Conservation (phyloP, 2,329 filamentous ascomycete species). For the Sporothrix variecibatus region DNA sequence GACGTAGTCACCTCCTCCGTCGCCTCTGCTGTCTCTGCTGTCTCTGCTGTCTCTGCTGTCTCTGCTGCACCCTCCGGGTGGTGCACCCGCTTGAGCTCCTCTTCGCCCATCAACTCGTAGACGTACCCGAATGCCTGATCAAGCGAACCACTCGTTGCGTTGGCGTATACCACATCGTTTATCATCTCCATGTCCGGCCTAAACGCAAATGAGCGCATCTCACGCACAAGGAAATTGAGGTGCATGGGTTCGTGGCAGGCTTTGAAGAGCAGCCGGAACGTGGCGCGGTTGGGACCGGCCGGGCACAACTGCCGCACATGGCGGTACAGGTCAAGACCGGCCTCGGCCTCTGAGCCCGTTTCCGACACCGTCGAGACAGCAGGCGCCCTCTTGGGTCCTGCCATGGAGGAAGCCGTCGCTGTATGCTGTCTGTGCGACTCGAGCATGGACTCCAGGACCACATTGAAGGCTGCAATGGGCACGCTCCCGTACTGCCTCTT, state of each 20-base stretch:
- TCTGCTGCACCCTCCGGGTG: too few species aligned
- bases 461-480: constrained; percentile 45
- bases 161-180: constrained; percentile 40
- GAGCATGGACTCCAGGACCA: constrained; percentile 44
- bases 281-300: constrained; percentile 40
- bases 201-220: constrained; percentile 43
- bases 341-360: constrained; percentile 10
- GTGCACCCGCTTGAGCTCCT: not conserved
- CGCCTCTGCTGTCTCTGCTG: not conserved
- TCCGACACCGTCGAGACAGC: not conserved
- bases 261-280: constrained; percentile 42
- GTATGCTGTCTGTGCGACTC: not conserved
- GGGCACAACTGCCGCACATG: constrained; percentile 41
- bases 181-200: constrained; percentile 36
- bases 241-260: constrained; percentile 35
- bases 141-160: constrained; percentile 39
- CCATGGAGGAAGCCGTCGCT: not conserved
- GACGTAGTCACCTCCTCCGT: not conserved
- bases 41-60: not conserved
- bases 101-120: constrained; percentile 32
- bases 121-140: constrained; percentile 41
- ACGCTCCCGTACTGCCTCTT: constrained; percentile 36
- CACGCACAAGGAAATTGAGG: constrained; percentile 40
- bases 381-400: not conserved
- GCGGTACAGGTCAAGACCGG: constrained; percentile 43